phyloP scores from a whole-genome alignment of 352 stramenopile species.

The Globisporangium spinosum region DNA sequence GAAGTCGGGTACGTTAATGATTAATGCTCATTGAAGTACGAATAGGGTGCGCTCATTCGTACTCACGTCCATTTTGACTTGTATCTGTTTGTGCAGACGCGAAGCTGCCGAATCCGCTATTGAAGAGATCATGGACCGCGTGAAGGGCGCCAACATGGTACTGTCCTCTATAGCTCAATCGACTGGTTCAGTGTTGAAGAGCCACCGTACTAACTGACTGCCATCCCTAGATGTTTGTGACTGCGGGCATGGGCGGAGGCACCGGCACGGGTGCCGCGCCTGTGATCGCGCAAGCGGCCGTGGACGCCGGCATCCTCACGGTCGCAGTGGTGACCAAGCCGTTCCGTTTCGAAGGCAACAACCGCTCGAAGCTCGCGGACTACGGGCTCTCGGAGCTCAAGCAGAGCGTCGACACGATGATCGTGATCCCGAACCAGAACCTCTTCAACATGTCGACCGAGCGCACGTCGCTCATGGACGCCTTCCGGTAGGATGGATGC shows the following conservation, averaged over 20 bases:
- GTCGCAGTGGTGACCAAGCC: constrained; percentile 88
- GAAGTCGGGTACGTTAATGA: constrained; percentile 51
- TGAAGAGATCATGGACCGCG: constrained; percentile 83
- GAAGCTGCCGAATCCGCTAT: constrained; percentile 74
- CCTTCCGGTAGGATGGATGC: constrained; percentile 49
- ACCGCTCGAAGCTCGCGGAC: constrained; percentile 75
- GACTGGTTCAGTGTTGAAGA: not conserved
- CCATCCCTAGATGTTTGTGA: constrained; percentile 79
- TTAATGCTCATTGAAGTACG: not conserved
- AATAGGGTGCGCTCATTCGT: not conserved
- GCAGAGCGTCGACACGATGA: constrained; percentile 86
- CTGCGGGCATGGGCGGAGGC: constrained; percentile 79
- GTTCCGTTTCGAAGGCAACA: constrained; percentile 83
- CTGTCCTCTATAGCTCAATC: constrained; percentile 9
- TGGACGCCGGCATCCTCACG: constrained; percentile 82
- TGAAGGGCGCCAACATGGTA: constrained; percentile 86
- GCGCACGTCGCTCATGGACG: constrained; percentile 84
- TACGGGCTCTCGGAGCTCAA: constrained; percentile 74
- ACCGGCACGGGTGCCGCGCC: constrained; percentile 81
- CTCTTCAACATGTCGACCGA: constrained; percentile 88
- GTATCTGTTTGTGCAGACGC: constrained; percentile 28
- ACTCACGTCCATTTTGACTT: not conserved
- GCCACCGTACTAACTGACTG: not conserved
- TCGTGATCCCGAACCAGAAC: constrained; percentile 88
- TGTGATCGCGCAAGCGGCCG: constrained; percentile 78